phyloP scores from a whole-genome alignment of 441 rosid species.

The Mallotus repandus region DNA sequence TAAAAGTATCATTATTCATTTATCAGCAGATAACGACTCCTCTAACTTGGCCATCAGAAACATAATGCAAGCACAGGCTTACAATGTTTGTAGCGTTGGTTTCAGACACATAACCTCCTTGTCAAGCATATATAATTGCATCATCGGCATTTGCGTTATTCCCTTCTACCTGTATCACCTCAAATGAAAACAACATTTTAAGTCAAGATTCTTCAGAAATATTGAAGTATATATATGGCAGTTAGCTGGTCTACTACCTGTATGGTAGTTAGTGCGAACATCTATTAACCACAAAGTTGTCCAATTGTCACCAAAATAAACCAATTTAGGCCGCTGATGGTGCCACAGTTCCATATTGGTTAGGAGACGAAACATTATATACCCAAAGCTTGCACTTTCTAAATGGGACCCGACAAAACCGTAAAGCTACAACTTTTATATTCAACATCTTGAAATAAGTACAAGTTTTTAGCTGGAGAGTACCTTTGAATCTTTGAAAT shows the following conservation, averaged over 20 bases:
- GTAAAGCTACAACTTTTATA: not conserved
- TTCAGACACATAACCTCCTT: slow-evolving; percentile 87
- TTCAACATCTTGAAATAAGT: not conserved
- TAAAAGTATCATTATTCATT: not conserved
- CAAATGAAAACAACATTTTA: slow-evolving; percentile 13
- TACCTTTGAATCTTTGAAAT: slow-evolving; percentile 60
- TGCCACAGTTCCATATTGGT: too few relatives aligned
- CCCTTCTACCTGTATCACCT: slow-evolving; percentile 68
- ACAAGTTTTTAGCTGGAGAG: not conserved
- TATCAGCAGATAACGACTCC: not conserved
- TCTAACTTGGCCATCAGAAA: too few relatives aligned
- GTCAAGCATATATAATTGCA: slow-evolving; percentile 95
- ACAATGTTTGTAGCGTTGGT: slow-evolving; percentile 94
- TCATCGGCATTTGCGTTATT: slow-evolving; percentile 76
- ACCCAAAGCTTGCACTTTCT: not conserved
- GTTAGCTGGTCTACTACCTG: not conserved
- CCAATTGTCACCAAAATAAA: not conserved
- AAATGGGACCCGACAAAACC: too few relatives aligned
- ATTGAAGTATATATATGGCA: not conserved
- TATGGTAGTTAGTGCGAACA: not conserved
- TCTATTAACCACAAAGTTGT: not conserved
- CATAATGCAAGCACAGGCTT: slow-evolving; percentile 32
- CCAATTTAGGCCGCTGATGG: not conserved
- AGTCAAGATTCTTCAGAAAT: slow-evolving; percentile 1
- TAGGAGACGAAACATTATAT: not conserved